Evolutionary conservation across 108 stramenopile species (phyloP), one percentile per base, ranked within the genome.

Genomic region (Pinguiococcus pyrenoidosus): DNA sequence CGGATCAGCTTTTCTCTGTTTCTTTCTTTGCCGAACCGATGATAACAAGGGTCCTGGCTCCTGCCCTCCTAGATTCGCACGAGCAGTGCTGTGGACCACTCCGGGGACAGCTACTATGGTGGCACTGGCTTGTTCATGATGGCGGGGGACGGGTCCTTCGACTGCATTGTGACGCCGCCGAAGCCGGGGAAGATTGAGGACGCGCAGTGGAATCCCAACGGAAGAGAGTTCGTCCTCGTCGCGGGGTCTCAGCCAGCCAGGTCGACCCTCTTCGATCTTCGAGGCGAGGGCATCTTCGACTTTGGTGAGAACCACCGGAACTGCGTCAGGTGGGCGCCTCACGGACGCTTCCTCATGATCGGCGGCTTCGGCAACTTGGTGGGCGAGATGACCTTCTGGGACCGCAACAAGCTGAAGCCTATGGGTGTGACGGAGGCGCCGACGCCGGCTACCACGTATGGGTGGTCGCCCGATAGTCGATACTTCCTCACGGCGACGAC

Each of bases 351-450:
- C 60, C 38, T 93, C 4, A 68, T 65, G 24, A 54, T 87, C 20
- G 88, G 37, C 24, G 64, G 64, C 0, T 62, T 70, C 5, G 69
- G 69, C 8, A 70, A 70, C 49, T 16, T 70, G 54, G 69, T 60
- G 75, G 46, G 90, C 4, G 72, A 68, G 34, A 68, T 97, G 86
- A 86, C 85, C 28, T 89, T 94, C 61, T 97, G 89, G 87, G 95
- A 97, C 71, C 52, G 77, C 24, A 87, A 89, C 64, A 88, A 89
- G 56, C 42, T 57, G 54, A 59, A 55, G 71, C 52, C 9, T 41
- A 59, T 4, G 4, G 8, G 4, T 7, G 40, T 7, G 24, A 8
- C 4, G 40, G 24, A 4, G 6, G 24, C 4, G 40, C 21, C 22
- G 6, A 41, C 6, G 6, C 30, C 4, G 8, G 30, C 30, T 8